Conservation (phyloP, 2,329 filamentous ascomycete genomes). For the Monilinia laxa region DNA sequence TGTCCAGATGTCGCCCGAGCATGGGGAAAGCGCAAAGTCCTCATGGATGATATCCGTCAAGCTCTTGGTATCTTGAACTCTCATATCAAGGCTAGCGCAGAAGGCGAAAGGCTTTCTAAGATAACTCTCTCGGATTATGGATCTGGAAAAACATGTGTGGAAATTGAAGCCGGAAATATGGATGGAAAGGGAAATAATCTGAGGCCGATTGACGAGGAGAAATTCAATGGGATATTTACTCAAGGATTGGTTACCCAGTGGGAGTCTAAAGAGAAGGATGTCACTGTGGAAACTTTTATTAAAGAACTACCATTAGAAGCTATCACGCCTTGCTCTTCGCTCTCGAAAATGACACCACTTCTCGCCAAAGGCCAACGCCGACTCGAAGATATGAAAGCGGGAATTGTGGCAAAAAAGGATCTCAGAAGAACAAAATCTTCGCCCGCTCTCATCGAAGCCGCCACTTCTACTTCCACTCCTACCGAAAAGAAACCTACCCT, state of each 20-base stretch:
- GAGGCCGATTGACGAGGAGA: conserved; percentile 50
- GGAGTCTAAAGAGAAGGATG: conserved; percentile 34
- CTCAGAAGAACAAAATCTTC: conserved; percentile 43
- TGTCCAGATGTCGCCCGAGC: conserved; percentile 62
- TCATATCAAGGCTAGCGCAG: conserved; percentile 39
- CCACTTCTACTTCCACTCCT: conserved; percentile 22
- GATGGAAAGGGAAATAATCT: conserved; percentile 35
- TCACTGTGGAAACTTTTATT: conserved; percentile 47
- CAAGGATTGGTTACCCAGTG: conserved; percentile 51
- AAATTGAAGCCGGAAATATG: conserved; percentile 43
- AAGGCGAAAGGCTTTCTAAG: conserved; percentile 40
- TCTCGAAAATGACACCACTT: conserved; percentile 55
- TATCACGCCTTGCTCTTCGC: conserved; percentile 52
- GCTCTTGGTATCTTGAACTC: conserved; percentile 61
- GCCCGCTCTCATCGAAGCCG: conserved; percentile 3
- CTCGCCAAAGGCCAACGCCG: conserved; percentile 66
- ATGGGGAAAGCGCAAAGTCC: conserved; percentile 71
- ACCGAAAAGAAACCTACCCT: conserved; percentile 59
- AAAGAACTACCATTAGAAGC: conserved; percentile 54
- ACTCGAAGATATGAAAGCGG: conserved; percentile 66
- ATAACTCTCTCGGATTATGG: conserved; percentile 52
- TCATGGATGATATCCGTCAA: conserved; percentile 62
- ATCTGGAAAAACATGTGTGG: conserved; percentile 57
- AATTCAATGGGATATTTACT: conserved; percentile 56
- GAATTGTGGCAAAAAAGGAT: conserved; percentile 54